Evolutionary conservation across 78 protist species (phyloP).

Genomic region (Emiliania huxleyi): DNA sequence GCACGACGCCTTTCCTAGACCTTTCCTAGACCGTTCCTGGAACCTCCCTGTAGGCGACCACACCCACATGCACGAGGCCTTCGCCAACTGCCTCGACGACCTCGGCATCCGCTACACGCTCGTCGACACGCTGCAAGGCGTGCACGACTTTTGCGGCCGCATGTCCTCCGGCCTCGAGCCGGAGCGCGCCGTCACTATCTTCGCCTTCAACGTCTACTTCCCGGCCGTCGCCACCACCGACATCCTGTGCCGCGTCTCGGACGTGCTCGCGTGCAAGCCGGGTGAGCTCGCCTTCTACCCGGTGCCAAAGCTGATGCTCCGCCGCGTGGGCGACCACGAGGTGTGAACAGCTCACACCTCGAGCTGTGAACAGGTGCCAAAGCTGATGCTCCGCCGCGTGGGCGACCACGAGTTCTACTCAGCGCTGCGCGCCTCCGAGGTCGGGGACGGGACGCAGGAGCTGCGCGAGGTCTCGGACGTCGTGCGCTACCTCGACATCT

Average conservation of each 20-base stretch:
- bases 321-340: too few relatives aligned
- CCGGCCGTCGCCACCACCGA: constrained; percentile 43
- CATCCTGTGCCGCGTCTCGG: neutral
- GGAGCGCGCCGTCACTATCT: neutral
- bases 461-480: constrained; percentile 4
- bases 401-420: constrained; percentile 47
- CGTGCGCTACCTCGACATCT: neutral
- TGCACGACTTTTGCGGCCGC: neutral
- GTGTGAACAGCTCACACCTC: constrained; percentile 24
- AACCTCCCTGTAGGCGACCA: constrained; percentile 25
- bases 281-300: constrained; percentile 43
- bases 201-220: constrained; percentile 28
- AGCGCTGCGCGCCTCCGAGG: too few relatives aligned
- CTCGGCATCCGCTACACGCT: neutral
- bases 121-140: neutral
- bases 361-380: too few relatives aligned
- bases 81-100: neutral
- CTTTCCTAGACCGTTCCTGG: too few relatives aligned
- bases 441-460: constrained; percentile 35
- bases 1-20: too few relatives aligned
- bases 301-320: too few relatives aligned
- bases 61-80: too few relatives aligned
- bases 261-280: constrained; percentile 9
- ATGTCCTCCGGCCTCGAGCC: neutral
- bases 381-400: constrained; percentile 39